Conservation (phyloP, 2,329 filamentous ascomycete species). For the Hortaea werneckii region DNA sequence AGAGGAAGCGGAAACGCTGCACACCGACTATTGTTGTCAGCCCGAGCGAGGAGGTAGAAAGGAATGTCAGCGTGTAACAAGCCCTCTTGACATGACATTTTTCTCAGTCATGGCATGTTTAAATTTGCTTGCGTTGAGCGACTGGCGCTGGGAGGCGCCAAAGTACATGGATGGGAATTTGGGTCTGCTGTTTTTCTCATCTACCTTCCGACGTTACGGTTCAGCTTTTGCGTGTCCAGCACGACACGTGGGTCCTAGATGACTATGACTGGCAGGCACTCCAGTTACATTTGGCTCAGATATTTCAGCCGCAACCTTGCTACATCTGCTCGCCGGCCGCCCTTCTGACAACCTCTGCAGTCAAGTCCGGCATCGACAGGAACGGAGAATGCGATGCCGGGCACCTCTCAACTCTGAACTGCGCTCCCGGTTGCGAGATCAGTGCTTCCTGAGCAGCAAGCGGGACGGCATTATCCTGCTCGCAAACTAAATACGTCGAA, state of each 20-base stretch:
- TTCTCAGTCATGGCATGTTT: not conserved
- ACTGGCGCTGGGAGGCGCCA: conserved; percentile 1
- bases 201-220: too few species aligned
- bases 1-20: conserved; percentile 17
- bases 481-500: conserved; percentile 32
- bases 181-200: too few species aligned
- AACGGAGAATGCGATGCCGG: conserved; percentile 19
- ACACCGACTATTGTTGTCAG: conserved; percentile 11
- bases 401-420: conserved; percentile 13
- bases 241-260: too few species aligned
- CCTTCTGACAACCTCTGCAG: conserved; percentile 10
- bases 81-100: not conserved
- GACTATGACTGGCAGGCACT: not conserved
- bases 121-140: not conserved
- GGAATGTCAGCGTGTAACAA: not conserved
- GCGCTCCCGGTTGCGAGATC: conserved; percentile 16
- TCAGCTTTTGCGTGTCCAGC: too few species aligned
- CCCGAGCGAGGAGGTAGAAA: conserved; percentile 1
- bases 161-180: not conserved
- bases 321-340: conserved; percentile 8
- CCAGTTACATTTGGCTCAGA: not conserved
- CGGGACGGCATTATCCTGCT: conserved; percentile 30
- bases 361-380: conserved; percentile 16
- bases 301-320: not conserved
- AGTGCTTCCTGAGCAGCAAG: conserved; percentile 28